Conservation (phyloP, 192 early-diverging fungal species). For the Helicostylum pulchrum region DNA sequence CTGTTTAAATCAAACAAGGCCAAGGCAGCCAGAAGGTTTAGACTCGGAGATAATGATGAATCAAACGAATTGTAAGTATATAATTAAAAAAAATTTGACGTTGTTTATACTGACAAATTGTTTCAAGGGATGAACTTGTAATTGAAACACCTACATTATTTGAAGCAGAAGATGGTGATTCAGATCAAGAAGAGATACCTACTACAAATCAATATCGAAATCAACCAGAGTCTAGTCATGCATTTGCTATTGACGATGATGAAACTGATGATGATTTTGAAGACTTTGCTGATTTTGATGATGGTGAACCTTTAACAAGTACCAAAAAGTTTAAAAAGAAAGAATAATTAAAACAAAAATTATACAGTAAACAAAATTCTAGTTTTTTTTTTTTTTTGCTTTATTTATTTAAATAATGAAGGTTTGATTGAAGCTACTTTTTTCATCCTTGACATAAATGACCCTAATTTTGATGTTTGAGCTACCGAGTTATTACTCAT, state of each 20-base stretch:
- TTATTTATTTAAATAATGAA: too few relatives aligned
- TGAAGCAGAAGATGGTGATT: constrained; percentile 19
- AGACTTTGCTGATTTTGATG: background rate
- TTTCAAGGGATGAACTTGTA: constrained; percentile 46
- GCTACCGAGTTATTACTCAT: too few relatives aligned
- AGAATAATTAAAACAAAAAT: too few relatives aligned
- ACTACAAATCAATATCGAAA: background rate
- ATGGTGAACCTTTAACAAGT: background rate
- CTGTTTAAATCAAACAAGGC: background rate
- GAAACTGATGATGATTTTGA: background rate
- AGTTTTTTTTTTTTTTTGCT: too few relatives aligned
- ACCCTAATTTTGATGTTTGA: too few relatives aligned
- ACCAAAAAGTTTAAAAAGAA: background rate
- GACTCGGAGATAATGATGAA: constrained; percentile 21
- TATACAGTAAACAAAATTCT: too few relatives aligned
- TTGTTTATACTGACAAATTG: background rate
- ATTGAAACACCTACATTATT: constrained; percentile 35
- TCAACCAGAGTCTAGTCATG: background rate
- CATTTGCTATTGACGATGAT: background rate
- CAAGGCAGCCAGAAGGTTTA: background rate
- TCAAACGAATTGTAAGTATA: constrained; percentile 33
- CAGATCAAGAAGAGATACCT: constrained; percentile 11
- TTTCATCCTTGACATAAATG: too few relatives aligned
- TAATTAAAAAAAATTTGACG: background rate
- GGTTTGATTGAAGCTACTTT: too few relatives aligned